A percentile compares a stretch with the other conserved stretches of the same genome.
Evolutionary conservation across 1,284 basidiomycete species (phyloP).

Genomic region (Irpex rosettiformis): DNA sequence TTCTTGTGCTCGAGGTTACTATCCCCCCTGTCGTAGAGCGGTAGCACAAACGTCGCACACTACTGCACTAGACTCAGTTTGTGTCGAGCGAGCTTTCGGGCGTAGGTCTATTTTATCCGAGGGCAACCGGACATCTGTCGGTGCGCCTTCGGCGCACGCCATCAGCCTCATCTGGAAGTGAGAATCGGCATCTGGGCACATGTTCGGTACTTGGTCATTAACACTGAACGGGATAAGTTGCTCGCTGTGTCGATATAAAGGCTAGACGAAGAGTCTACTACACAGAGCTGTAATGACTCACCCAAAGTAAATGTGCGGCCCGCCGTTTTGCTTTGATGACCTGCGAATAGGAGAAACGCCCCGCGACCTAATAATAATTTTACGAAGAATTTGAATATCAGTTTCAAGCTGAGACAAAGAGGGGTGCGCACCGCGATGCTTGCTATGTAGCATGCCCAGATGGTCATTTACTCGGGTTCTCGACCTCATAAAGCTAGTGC

Average conservation of each 20-base stretch:
- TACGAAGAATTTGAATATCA: neutral
- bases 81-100: neutral
- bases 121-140: conserved; percentile 11
- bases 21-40: too few relatives aligned
- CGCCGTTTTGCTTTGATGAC: neutral
- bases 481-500: neutral
- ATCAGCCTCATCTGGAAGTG: neutral
- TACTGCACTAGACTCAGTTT: neutral
- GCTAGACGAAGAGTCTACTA: neutral
- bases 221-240: too few relatives aligned
- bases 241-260: neutral
- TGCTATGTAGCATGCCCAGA: too few relatives aligned
- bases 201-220: neutral
- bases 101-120: neutral
- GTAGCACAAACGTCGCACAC: too few relatives aligned
- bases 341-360: neutral
- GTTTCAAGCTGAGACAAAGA: neutral
- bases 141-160: conserved; percentile 8
- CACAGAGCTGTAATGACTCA: neutral
- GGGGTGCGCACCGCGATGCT: too few relatives aligned
- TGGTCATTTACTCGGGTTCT: neutral
- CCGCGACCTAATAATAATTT: neutral
- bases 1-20: too few relatives aligned
- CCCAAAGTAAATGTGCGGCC: neutral
- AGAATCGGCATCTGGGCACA: neutral